Base-by-base conservation (phyloP, 805 yeast genomes). In the Wickerhamiella nectarea region DNA sequence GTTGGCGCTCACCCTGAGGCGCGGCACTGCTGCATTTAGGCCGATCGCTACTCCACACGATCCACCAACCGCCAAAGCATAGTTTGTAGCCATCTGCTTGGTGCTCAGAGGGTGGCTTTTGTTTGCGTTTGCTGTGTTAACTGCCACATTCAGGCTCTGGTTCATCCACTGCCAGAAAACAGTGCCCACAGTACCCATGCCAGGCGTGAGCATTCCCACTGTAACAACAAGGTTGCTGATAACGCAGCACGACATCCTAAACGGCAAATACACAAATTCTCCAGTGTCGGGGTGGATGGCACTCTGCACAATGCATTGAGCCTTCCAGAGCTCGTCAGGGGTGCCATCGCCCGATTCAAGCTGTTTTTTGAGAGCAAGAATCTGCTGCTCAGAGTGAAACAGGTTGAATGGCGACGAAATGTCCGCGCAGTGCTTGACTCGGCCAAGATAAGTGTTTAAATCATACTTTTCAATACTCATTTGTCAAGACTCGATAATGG, bases 91-190 rank as follows among this genome's bases (percentile, higher is more conserved):
- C 41, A 91, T 68, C 63, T 91, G 95, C 42, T 66, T 55, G 0
- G 87, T 80, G 3, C 89, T 68, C 61, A 91, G 68, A 0, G 95
- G 95, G 55, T 87, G 94, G 0, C 94, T 81, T 59, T 91, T 91
- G 68, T 91, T 91, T 26, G 95, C 89, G 58, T 91, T 91, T 35
- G 97, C 91, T 34, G 91, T 84, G 63, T 91, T 91, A 52, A 91
- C 84, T 2, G 98, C 98, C 45, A 91, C 99, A 57, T 91, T 91
- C 51, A 91, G 70, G 18, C 95, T 84, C 65, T 91, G 99, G 65
- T 91, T 91, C 17, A 96, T 94, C 60, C 91, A 75, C 65, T 91
- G 99, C 99, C 98, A 91, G 64, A 91, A 89, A 18, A 86, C 59
- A 0, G 97, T 89, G 31, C 98, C 99, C 0, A 72, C 75, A 8